Evolutionary conservation across 1,139 yeast genomes (phyloP).

Genomic region (Geotrichum citri-aurantii): DNA sequence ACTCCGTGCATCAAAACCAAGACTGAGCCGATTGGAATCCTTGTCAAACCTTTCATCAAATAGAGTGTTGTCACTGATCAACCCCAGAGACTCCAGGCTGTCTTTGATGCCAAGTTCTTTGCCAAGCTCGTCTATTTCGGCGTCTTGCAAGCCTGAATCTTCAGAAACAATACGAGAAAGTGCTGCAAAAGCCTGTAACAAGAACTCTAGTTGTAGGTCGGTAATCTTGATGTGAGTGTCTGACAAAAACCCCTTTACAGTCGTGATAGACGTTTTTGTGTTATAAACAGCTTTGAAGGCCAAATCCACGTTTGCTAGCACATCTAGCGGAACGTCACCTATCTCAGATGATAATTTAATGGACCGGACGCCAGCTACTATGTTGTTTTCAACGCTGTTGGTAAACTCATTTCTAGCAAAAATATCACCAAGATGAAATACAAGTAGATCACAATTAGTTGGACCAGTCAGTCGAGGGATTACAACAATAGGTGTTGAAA

Average conservation of each 20-base stretch:
- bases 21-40: conserved; percentile 37
- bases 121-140: conserved; percentile 53
- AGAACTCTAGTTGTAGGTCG: conserved; percentile 63
- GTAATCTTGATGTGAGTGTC: conserved; percentile 65
- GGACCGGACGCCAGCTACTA: conserved; percentile 69
- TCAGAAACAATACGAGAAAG: conserved; percentile 52
- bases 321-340: conserved; percentile 51
- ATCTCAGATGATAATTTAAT: conserved; percentile 59
- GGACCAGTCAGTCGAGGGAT: conserved; percentile 52
- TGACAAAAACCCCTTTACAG: conserved; percentile 55
- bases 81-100: conserved; percentile 11
- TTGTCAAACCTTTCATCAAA: not conserved
- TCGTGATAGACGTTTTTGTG: conserved; percentile 46
- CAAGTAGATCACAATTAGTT: conserved; percentile 45
- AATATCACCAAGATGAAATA: conserved; percentile 77
- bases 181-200: conserved; percentile 52
- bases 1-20: conserved; percentile 52
- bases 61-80: not conserved
- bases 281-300: conserved; percentile 44
- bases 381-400: conserved; percentile 39
- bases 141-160: conserved; percentile 44
- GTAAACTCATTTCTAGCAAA: conserved; percentile 60
- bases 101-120: conserved; percentile 27
- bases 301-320: conserved; percentile 66
- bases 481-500: conserved; percentile 79